These are phyloP conservation scores for Ustilago lituana DNA, from an alignment of 1,284 basidiomycete genomes.

Conservation along the genomic window DNA sequence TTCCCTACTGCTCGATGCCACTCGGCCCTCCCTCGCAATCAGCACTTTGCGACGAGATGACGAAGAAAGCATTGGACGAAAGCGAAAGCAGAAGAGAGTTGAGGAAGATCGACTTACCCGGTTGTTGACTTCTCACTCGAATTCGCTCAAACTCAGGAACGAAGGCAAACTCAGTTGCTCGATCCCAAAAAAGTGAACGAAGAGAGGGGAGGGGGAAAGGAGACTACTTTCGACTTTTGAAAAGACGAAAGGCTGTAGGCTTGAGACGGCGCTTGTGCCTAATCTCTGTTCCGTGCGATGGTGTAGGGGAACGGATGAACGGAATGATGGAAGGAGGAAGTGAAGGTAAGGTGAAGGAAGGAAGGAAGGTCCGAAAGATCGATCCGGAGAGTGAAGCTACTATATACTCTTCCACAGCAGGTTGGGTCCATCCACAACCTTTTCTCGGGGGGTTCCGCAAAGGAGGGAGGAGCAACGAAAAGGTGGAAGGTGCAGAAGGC, in stretches of 20 bases:
- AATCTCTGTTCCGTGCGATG: slow-evolving; percentile 33
- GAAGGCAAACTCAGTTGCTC: slow-evolving; percentile 22
- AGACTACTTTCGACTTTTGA: slow-evolving; percentile 30
- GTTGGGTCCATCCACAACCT: not conserved
- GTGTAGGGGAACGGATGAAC: slow-evolving; percentile 13
- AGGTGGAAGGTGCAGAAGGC: too few relatives aligned
- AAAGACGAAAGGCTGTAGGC: slow-evolving; percentile 10
- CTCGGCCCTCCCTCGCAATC: not conserved
- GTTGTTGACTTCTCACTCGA: slow-evolving; percentile 13
- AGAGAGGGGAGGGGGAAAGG: not conserved
- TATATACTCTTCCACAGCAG: slow-evolving; percentile 27
- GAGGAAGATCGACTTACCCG: slow-evolving; percentile 22
- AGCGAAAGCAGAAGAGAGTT: too few relatives aligned
- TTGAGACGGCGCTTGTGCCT: slow-evolving; percentile 45
- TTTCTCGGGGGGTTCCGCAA: not conserved
- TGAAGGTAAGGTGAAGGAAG: slow-evolving; percentile 14
- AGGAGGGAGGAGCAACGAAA: too few relatives aligned
- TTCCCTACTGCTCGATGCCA: not conserved
- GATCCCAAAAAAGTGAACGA: slow-evolving; percentile 3
- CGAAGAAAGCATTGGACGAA: not conserved
- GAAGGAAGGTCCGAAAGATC: slow-evolving; percentile 4
- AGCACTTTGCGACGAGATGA: too few relatives aligned
- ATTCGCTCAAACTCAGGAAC: slow-evolving; percentile 19
- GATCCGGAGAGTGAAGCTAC: slow-evolving; percentile 5
- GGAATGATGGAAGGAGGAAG: slow-evolving; percentile 7